Percentiles rank a stretch among this genome's conserved stretches.
phyloP scores from a whole-genome alignment of 352 stramenopile genomes.

The Ochromonadaceae sp. region DNA sequence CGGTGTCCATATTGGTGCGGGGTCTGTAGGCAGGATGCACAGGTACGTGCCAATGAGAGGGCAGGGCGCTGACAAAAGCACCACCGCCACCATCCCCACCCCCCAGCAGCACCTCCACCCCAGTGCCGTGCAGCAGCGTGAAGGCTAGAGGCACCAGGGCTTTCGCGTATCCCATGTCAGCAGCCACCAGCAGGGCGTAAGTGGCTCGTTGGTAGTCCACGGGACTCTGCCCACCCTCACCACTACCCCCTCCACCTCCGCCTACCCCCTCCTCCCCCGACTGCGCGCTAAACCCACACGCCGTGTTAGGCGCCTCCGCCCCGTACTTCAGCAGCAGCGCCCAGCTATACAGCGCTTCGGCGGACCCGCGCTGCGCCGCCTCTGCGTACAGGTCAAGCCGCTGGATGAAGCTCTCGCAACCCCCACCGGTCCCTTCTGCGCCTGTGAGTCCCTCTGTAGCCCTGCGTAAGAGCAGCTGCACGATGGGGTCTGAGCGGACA shows the following conservation, averaged over 20 bases:
- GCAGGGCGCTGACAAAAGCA: too few species aligned
- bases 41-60: too few species aligned
- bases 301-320: neutral
- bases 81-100: too few species aligned
- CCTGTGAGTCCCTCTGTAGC: too few species aligned
- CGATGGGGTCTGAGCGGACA: too few species aligned
- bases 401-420: neutral
- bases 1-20: too few species aligned
- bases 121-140: neutral
- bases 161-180: neutral
- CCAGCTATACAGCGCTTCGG: neutral
- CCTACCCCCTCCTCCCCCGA: neutral
- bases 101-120: neutral
- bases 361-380: neutral
- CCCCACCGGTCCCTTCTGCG: neutral
- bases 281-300: neutral
- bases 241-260: neutral
- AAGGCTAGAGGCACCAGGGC: neutral
- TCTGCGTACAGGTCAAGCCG: neutral
- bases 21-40: too few species aligned
- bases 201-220: neutral
- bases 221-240: neutral
- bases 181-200: neutral
- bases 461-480: too few species aligned
- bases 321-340: neutral